Percentiles rank a stretch among this genome's conserved stretches.
Conservation (phyloP, 164 flowering plant genomes). For the Vitis vinifera region DNA sequence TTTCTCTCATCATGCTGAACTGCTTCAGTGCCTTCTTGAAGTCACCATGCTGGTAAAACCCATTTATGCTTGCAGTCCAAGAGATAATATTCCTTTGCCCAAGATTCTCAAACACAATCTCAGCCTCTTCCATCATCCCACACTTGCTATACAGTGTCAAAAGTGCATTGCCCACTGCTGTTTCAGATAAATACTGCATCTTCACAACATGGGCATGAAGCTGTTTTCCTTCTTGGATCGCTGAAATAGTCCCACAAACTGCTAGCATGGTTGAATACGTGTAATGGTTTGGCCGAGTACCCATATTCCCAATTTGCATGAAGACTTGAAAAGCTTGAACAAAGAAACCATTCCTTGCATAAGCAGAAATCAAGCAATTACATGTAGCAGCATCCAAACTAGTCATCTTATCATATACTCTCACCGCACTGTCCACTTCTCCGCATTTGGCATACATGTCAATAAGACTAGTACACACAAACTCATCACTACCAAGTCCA, state of each 20-base stretch:
- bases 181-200: slow-evolving; percentile 13
- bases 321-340: slow-evolving; percentile 16
- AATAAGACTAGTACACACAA: slow-evolving; percentile 13
- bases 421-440: slow-evolving; percentile 11
- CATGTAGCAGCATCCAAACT: slow-evolving; percentile 14
- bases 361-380: slow-evolving; percentile 20
- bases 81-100: slow-evolving; percentile 20
- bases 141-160: slow-evolving; percentile 26
- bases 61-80: slow-evolving; percentile 32
- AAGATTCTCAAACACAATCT: slow-evolving; percentile 16
- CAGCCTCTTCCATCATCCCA: slow-evolving; percentile 22
- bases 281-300: slow-evolving; percentile 8
- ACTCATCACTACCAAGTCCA: slow-evolving; percentile 15
- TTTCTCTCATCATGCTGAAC: slow-evolving; percentile 15
- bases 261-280: slow-evolving; percentile 17
- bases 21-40: slow-evolving; percentile 19
- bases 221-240: slow-evolving; percentile 15
- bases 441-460: slow-evolving; percentile 29
- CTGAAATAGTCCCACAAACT: slow-evolving; percentile 13
- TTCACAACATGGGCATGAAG: slow-evolving; percentile 25
- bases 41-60: slow-evolving; percentile 14
- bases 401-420: slow-evolving; percentile 6
- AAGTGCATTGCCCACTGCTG: slow-evolving; percentile 25
- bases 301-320: slow-evolving; percentile 11
- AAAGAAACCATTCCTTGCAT: slow-evolving; percentile 16